These are phyloP conservation scores for Lumnitzera racemosa DNA, from an alignment of 345 rosid genomes.

Conservation along the genomic window DNA sequence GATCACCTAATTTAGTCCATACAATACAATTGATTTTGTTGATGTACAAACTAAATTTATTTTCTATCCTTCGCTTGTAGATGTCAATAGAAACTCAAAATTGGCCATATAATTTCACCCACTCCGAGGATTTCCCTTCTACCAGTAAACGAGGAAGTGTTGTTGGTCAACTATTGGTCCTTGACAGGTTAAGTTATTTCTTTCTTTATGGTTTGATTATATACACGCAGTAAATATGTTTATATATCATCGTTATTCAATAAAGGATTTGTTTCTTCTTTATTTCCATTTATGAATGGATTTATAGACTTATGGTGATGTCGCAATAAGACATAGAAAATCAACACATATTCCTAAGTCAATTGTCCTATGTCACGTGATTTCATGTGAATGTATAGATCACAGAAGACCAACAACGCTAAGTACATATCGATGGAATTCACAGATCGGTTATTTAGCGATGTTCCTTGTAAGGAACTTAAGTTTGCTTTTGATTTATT, in stretches of 20 bases:
- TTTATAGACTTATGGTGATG: too few species aligned
- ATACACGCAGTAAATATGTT: too few species aligned
- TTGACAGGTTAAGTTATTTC: conserved; percentile 4
- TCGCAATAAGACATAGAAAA: too few species aligned
- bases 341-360: neutral
- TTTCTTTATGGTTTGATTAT: neutral
- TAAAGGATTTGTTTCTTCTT: too few species aligned
- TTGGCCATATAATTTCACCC: conserved; percentile 30
- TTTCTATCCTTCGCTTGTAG: neutral
- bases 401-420: too few species aligned
- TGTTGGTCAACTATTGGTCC: conserved; percentile 18
- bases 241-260: too few species aligned
- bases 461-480: too few species aligned
- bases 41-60: neutral
- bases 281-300: too few species aligned
- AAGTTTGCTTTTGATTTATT: too few species aligned
- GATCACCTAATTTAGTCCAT: too few species aligned
- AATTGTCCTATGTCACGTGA: neutral
- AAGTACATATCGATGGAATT: too few species aligned
- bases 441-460: too few species aligned
- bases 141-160: conserved; percentile 19
- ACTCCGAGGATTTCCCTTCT: conserved; percentile 23
- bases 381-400: conserved; percentile 1
- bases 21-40: neutral
- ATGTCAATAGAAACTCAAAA: conserved; percentile 17